Evolutionary conservation across 805 yeast genomes (phyloP), one percentile per base, ranked within the genome.

Genomic region (Brettanomyces naardenensis): DNA sequence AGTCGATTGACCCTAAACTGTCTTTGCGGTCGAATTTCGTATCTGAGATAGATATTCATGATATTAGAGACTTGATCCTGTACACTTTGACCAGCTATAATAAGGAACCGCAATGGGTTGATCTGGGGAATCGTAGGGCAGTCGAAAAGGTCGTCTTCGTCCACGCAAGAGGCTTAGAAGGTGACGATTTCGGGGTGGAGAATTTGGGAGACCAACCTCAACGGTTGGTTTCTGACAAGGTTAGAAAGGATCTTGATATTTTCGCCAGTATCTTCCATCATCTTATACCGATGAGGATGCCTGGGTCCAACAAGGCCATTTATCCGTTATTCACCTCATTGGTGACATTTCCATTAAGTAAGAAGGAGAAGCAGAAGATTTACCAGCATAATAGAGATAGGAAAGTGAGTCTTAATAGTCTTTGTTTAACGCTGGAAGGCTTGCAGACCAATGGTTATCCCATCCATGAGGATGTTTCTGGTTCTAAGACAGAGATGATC

Each of bases 91-190:
- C 66, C 6, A 70, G 65, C 23, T 62, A 60, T 5, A 56, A 65
- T 33, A 56, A 56, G 28, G 54, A 64, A 2, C 79, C 80, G 1
- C 54, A 56, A 10, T 75, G 78, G 75, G 46, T 72, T n/a, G 56
- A 61, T 14, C 47, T 82, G 5, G 59, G 51, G 2, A 78, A 80
- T 44, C 60, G 73, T 34, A 48, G 53, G 17, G 56, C 65, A 3
- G 61, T 84, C 2, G 53, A 65, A n/a, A 75, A 73, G 41, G 69
- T 80, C 3, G 75, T 82, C 0, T 60, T 75, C 19, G 55, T 84
- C 4, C 61, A 78, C 36, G 71, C 76, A 4, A 86, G 92, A 0
- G 95, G 95, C 0, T 54, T 88, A 10, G 61, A 66, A 11, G 54
- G 63, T 3, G 48, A 55, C 3, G 70, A 71, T 42, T 73, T 77